A percentile compares a stretch with the other conserved stretches of the same genome.
These are phyloP conservation scores for Apiotrichum mycotoxinovorans DNA, from an alignment of 1,284 basidiomycete species.

Conservation along the genomic window DNA sequence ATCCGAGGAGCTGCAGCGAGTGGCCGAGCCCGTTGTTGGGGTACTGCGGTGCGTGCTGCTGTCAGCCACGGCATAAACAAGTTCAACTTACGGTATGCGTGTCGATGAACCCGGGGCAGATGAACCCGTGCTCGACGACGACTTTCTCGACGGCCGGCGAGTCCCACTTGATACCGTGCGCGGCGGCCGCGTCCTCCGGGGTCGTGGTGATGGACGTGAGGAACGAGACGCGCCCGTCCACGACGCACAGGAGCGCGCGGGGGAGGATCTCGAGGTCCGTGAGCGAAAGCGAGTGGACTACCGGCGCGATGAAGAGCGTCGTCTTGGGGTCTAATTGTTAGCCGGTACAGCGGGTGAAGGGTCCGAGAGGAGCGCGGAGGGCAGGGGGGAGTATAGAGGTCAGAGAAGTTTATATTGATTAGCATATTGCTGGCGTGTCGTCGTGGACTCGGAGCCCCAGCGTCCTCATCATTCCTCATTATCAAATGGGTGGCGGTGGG, in stretches of 20 bases:
- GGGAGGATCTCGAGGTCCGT: constrained; percentile 58
- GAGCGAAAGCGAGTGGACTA: constrained; percentile 64
- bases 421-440: constrained; percentile 15
- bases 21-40: constrained; percentile 75
- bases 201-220: constrained; percentile 30
- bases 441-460: constrained; percentile 12
- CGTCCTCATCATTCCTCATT: constrained; percentile 11
- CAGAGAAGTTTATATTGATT: constrained; percentile 11
- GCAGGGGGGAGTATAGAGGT: background rate
- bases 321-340: constrained; percentile 2
- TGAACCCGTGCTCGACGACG: constrained; percentile 67
- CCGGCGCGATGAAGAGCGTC: constrained; percentile 62
- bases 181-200: constrained; percentile 31
- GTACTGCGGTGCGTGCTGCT: constrained; percentile 78
- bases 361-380: background rate
- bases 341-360: too few species aligned
- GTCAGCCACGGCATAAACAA: constrained; percentile 25
- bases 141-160: constrained; percentile 44
- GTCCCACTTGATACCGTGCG: constrained; percentile 19
- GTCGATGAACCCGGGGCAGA: constrained; percentile 85
- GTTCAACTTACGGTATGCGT: constrained; percentile 74
- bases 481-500: background rate
- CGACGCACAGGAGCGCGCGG: constrained; percentile 61
- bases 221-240: constrained; percentile 65
- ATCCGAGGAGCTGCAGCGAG: constrained; percentile 71